A percentile compares a stretch with the other conserved stretches of the same genome.
These are phyloP conservation scores for Microstegium vimineum DNA, from an alignment of 176 grass and related monocot genomes.

Conservation along the genomic window DNA sequence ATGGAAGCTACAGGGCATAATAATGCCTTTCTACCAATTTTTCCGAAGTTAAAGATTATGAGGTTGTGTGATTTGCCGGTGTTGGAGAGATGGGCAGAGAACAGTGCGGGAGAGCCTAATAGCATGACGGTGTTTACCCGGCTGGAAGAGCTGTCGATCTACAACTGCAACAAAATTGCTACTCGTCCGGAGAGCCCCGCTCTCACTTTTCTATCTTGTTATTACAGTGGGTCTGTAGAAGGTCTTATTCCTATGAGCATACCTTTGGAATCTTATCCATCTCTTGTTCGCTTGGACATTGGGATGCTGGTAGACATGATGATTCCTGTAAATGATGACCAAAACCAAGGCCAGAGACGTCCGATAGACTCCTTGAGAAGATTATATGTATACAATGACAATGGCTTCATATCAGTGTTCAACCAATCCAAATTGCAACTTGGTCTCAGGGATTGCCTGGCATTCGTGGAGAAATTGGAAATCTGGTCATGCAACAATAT, in stretches of 20 bases:
- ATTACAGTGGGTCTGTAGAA: background rate
- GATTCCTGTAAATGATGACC: background rate
- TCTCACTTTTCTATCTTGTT: background rate
- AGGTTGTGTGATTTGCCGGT: fast-evolving
- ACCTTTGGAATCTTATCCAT: background rate
- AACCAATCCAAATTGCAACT: background rate
- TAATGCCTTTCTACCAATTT: background rate
- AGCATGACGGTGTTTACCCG: background rate
- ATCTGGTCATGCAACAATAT: fast-evolving
- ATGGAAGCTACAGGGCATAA: background rate
- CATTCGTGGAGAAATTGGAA: background rate
- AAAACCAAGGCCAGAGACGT: background rate
- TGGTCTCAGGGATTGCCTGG: background rate
- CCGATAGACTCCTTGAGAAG: background rate
- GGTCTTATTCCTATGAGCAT: background rate
- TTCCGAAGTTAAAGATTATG: background rate
- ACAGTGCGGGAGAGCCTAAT: background rate
- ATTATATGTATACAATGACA: fast-evolving
- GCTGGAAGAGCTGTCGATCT: fast-evolving
- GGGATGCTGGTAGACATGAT: background rate
- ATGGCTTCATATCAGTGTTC: background rate
- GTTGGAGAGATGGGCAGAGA: background rate
- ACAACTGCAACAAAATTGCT: fast-evolving
- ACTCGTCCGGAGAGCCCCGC: background rate
- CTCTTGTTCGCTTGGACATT: fast-evolving